Conservation (phyloP, 352 stramenopile species). For the Globisporangium sylvaticum region DNA sequence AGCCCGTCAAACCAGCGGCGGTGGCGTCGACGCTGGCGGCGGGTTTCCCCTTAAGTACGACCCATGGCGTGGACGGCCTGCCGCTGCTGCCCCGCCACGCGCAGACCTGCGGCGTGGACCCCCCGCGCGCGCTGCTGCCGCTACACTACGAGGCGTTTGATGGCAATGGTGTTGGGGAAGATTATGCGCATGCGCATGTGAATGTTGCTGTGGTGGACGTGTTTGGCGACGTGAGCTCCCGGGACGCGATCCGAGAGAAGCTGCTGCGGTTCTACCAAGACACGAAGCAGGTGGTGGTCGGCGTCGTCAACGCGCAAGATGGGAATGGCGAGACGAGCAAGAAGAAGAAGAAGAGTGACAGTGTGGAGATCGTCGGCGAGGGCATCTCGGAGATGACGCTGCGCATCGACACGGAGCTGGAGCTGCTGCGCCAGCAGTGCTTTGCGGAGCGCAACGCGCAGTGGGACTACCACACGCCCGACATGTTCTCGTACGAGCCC, state of each 20-base stretch:
- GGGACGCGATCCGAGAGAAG: constrained; percentile 33
- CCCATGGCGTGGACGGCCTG: constrained; percentile 19
- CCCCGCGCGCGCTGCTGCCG: not conserved
- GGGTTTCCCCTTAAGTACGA: not conserved
- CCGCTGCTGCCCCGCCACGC: constrained; percentile 30
- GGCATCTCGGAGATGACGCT: constrained; percentile 55
- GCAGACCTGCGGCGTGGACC: constrained; percentile 8
- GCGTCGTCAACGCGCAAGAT: not conserved
- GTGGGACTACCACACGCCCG: constrained; percentile 51
- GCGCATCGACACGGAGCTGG: constrained; percentile 72
- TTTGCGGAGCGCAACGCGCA: constrained; percentile 72
- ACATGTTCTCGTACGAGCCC: constrained; percentile 39
- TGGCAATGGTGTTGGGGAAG: not conserved
- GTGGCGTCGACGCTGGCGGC: not conserved
- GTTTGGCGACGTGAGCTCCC: constrained; percentile 26
- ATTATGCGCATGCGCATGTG: not conserved
- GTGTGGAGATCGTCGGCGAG: constrained; percentile 13
- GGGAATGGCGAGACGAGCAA: not conserved
- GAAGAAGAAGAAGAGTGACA: not conserved
- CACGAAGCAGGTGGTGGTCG: constrained; percentile 24
- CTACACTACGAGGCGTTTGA: not conserved
- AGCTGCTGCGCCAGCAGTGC: constrained; percentile 66
- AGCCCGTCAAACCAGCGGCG: not conserved
- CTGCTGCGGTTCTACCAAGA: constrained; percentile 39
- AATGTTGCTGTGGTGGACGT: constrained; percentile 15